phyloP scores from a whole-genome alignment of 2,329 filamentous ascomycete genomes.

The Cadophora sp. region DNA sequence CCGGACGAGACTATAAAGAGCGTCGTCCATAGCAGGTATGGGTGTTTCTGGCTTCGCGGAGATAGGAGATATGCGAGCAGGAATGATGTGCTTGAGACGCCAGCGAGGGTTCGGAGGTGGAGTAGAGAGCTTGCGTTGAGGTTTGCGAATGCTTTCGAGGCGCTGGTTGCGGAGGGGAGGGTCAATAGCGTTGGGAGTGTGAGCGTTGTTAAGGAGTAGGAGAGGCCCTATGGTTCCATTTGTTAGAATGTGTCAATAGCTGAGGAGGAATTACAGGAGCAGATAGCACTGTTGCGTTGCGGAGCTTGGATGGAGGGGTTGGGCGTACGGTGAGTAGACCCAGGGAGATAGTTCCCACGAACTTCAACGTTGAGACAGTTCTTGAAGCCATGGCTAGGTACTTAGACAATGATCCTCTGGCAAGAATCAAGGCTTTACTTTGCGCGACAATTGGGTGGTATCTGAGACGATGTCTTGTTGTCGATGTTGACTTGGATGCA shows the following conservation, averaged over 20 bases:
- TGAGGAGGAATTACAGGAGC: not conserved
- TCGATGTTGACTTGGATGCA: not conserved
- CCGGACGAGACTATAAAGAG: conserved; percentile 65
- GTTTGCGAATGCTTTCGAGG: conserved; percentile 73
- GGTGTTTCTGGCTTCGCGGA: conserved; percentile 77
- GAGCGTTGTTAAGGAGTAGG: conserved; percentile 80
- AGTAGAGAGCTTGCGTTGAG: conserved; percentile 68
- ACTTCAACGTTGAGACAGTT: conserved; percentile 82
- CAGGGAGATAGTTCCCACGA: conserved; percentile 88
- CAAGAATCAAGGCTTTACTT: not conserved
- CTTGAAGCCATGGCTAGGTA: conserved; percentile 63
- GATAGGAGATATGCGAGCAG: conserved; percentile 80
- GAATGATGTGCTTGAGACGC: conserved; percentile 74
- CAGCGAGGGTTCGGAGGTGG: conserved; percentile 71
- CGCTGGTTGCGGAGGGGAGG: conserved; percentile 77
- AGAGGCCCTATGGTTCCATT: conserved; percentile 71
- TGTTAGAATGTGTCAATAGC: conserved; percentile 10
- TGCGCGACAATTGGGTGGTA: conserved; percentile 36
- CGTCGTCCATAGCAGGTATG: conserved; percentile 88
- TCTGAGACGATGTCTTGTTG: not conserved
- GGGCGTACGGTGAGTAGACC: conserved; percentile 80
- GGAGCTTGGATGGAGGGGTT: conserved; percentile 27
- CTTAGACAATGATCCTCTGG: not conserved
- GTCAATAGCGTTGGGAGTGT: conserved; percentile 81
- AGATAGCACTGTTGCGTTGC: not conserved